A percentile compares a stretch with the other conserved stretches of the same genome.
Evolutionary conservation across 2,329 filamentous ascomycete species (phyloP).

Genomic region (Dactylellina cionopaga): DNA sequence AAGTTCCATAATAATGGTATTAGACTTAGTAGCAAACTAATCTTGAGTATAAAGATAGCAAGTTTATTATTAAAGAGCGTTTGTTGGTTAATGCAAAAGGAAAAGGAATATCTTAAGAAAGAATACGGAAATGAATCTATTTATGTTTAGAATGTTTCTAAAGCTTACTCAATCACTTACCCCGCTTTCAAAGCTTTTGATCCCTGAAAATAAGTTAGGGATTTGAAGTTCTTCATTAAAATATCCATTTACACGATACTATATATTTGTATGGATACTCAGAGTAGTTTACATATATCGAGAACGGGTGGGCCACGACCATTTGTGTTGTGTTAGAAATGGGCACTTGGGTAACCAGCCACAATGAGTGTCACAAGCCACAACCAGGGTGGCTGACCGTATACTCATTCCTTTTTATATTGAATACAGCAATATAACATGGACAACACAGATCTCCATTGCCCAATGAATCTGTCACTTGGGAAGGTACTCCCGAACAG

Average conservation of each 20-base stretch:
- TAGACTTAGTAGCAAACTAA: neutral
- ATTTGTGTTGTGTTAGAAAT: too few relatives aligned
- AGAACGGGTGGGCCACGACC: neutral
- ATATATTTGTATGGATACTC: neutral
- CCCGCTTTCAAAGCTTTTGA: neutral
- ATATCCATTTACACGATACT: neutral
- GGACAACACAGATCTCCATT: too few relatives aligned
- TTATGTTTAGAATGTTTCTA: neutral
- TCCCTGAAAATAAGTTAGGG: neutral
- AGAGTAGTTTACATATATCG: neutral
- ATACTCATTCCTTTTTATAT: neutral
- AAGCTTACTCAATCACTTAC: conserved; percentile 3
- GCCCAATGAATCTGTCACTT: neutral
- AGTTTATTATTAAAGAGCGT: neutral
- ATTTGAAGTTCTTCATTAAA: neutral
- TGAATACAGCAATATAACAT: too few relatives aligned
- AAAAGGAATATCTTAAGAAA: neutral
- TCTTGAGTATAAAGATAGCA: neutral
- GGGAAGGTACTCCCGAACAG: neutral
- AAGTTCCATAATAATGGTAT: neutral
- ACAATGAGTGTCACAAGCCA: too few relatives aligned
- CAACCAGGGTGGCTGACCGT: too few relatives aligned
- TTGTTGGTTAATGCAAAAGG: neutral
- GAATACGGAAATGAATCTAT: neutral
- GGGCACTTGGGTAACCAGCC: too few relatives aligned